Evolutionary conservation across 495 filamentous ascomycete genomes (phyloP).

Genomic region (Podospora fimiseda): DNA sequence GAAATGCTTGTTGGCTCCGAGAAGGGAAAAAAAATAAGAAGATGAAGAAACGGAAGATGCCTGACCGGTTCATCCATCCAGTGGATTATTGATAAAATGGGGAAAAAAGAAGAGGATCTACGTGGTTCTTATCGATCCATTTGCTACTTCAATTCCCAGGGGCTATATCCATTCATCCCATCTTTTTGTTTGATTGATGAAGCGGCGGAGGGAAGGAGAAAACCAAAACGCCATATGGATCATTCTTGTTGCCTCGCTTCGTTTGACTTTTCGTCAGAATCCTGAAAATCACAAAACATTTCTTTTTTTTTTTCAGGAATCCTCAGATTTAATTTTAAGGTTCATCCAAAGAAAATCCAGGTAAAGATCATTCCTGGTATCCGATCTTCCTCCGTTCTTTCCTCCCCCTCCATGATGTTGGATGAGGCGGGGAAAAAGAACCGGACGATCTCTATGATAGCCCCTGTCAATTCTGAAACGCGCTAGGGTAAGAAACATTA

Average conservation of each 20-base stretch:
- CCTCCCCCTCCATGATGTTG: neutral
- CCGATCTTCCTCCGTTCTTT: too few species aligned
- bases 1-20: neutral
- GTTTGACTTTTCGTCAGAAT: neutral
- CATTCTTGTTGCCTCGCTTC: neutral
- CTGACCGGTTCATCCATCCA: neutral
- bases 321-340: neutral
- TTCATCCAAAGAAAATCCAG: neutral
- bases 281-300: conserved; percentile 2
- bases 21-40: neutral
- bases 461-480: conserved; percentile 25
- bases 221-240: neutral
- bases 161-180: neutral
- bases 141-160: too few species aligned
- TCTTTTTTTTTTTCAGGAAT: neutral
- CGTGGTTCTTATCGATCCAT: too few species aligned
- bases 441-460: conserved; percentile 15
- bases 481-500: neutral
- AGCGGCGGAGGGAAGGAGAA: neutral
- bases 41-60: conserved; percentile 1
- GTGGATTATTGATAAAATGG: too few species aligned
- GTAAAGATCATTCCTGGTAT: too few species aligned
- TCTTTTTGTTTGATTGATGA: neutral
- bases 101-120: too few species aligned
- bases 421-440: conserved; percentile 2